Base-by-base conservation (phyloP, 2,329 filamentous ascomycete genomes). In the Colletotrichum kahawae region DNA sequence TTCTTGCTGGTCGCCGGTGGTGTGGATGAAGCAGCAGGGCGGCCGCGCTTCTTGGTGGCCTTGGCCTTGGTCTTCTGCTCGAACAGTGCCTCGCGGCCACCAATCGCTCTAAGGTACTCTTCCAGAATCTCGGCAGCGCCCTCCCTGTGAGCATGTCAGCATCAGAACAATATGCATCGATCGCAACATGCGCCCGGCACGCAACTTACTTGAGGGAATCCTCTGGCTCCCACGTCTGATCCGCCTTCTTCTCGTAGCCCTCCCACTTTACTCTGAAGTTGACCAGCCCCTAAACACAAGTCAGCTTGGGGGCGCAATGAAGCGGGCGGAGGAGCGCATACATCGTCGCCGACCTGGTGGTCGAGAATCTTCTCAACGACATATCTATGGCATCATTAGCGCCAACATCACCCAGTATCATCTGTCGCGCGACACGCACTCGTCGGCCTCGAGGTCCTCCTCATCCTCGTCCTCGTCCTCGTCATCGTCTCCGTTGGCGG, bases 251-350 rank as follows among this genome's bases (percentile, higher is more conserved):
- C 0, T 94, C 91, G 76, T 93, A 97, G 4, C 94, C 94, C 77
- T 94, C 91, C 95, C 95, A 97, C 80, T 96, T 95, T 43, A 97
- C 93, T 67, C 93, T 88, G 80, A 93, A 95, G 62, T 88, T 88
- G 1, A 92, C 79, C 6, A 82, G 81, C 24, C 90, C 90, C 85
- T 91, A 74, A 12, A 10, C 56, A 12, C 24, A 70, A 16, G 60
- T 73, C 12, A 68, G 74, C 12, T 72, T 67, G 33, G 16, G 48
- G 38, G 24, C 34, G 54, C 27, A n/a, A 12, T 18, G 8, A 34
- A 14, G 7, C 13, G 12, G 7, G 12, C 36, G 21, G 14, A 12
- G 31, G 68, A 24, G 48, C 16, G 80, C 87, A 74, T 82, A 92
- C 91, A 67, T 90, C 85, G 48, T 90, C 87, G 48, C 90, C 87